Percentiles rank a stretch among this genome's conserved stretches.
These are phyloP conservation scores for Ustilago bromivora DNA, from an alignment of 1,284 basidiomycete species.

Conservation along the genomic window DNA sequence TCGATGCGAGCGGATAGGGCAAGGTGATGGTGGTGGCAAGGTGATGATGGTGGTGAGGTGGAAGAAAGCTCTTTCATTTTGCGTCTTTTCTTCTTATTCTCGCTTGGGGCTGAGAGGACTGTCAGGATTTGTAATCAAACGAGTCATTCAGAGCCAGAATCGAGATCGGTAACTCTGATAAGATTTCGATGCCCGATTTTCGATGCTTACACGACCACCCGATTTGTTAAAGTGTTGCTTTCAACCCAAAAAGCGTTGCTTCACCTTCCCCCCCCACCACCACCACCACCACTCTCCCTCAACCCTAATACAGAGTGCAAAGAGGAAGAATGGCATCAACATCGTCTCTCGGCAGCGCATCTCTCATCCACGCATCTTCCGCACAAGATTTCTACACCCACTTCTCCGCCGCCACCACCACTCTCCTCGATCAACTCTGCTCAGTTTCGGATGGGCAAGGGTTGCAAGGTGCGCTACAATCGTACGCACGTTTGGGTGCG, in stretches of 20 bases:
- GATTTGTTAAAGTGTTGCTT: no score
- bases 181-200: no score
- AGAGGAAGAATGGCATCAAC: slow-evolving; percentile 32
- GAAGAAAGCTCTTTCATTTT: background rate
- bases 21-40: background rate
- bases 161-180: no score
- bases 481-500: slow-evolving; percentile 17
- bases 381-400: slow-evolving; percentile 39
- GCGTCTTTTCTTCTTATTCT: no score
- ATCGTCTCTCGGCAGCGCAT: slow-evolving; percentile 35
- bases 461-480: slow-evolving; percentile 22
- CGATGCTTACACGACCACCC: no score
- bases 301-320: no score
- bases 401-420: slow-evolving; percentile 16
- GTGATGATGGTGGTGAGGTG: background rate
- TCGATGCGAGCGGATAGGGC: background rate
- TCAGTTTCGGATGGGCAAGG: background rate
- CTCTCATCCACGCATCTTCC: slow-evolving; percentile 20
- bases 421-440: slow-evolving; percentile 14
- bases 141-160: no score
- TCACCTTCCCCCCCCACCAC: no score
- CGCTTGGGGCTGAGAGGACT: no score
- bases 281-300: no score
- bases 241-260: no score
- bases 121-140: no score